These are phyloP conservation scores for Tylopilus vinaceipallidus DNA, from an alignment of 768 basidiomycete genomes.

Conservation along the genomic window DNA sequence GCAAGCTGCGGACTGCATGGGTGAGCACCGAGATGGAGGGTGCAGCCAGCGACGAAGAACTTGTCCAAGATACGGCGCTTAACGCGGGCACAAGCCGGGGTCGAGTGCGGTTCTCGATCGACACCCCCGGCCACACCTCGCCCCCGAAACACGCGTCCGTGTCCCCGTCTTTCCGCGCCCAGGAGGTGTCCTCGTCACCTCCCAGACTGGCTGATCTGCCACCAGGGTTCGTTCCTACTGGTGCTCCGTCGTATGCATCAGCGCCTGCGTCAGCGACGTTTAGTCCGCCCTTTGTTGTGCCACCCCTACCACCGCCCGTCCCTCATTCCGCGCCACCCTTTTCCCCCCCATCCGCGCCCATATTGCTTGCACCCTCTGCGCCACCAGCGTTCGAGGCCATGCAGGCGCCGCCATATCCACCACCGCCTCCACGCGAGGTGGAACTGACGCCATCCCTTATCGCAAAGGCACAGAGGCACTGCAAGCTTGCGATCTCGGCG, in stretches of 20 bases:
- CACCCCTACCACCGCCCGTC: slow-evolving; percentile 20
- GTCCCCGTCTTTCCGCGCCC: slow-evolving; percentile 10
- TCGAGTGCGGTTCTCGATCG: slow-evolving; percentile 17
- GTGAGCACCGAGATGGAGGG: slow-evolving; percentile 47
- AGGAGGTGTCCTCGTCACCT: slow-evolving; percentile 16
- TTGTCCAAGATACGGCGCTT: slow-evolving; percentile 17
- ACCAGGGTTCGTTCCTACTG: slow-evolving; percentile 30
- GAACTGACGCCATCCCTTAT: slow-evolving; percentile 60
- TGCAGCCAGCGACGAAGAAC: slow-evolving; percentile 27
- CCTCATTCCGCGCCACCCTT: slow-evolving; percentile 13
- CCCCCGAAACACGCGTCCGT: slow-evolving; percentile 11
- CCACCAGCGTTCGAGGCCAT: slow-evolving; percentile 2
- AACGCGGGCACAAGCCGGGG: slow-evolving; percentile 2
- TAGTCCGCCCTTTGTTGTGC: slow-evolving; percentile 8
- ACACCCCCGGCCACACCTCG: slow-evolving; percentile 14
- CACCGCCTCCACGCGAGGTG: slow-evolving; percentile 18
- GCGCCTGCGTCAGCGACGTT: slow-evolving; percentile 1
- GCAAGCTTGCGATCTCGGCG: slow-evolving; percentile 90
- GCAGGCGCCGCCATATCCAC: slow-evolving; percentile 19
- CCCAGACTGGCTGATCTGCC: slow-evolving; percentile 22
- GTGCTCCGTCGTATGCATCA: slow-evolving; percentile 15
- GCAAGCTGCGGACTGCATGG: slow-evolving; percentile 30
- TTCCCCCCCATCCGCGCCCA: slow-evolving; percentile 22
- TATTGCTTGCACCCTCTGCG: slow-evolving; percentile 7
- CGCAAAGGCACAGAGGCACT: slow-evolving; percentile 84